Base-by-base conservation (phyloP, 225 moss, liverwort and hornwort genomes). In the Climacium dendroides region DNA sequence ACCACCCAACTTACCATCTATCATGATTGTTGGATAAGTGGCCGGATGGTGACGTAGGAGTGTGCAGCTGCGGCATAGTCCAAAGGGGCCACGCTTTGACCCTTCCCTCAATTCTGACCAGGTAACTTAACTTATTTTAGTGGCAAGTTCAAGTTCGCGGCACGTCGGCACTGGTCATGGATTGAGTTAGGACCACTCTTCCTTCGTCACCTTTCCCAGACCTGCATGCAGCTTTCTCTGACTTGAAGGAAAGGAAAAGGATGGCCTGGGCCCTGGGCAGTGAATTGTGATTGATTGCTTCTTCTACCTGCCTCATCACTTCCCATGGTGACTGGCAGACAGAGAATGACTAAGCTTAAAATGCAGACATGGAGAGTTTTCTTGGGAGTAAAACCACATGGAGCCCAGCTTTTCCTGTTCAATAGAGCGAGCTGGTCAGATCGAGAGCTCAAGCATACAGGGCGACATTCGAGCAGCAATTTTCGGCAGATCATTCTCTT, bases 21-120 rank as follows among this genome's bases (percentile, higher is more conserved):
- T 35, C 58, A 90, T 86, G 86, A 83, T 88, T 81, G 85, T 88
- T 65, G 82, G 88, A 90, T 83, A 83, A 79, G 83, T 83, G 82
- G n/a, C n/a, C n/a, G n/a, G 90, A 79, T 65, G 66, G 82, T 2
- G 29, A 88, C 41, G 3, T 43, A 65, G 48, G 71, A 82, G 79
- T 82, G 75, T 75, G 83, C 80, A 57, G 30, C 55, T 37, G 55
- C 3, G 17, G 74, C 34, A 0, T 3, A 19, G 74, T 7, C 6
- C 19, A 47, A 18, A 19, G 11, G 5, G 18, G 20, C 24, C 76
- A 8, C 8, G 47, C 48, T 77, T 77, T 77, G 77, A 77, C 77
- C 24, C 54, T 25, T 35, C 55, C 1, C n/a, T 1, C 25, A 15
- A n/a, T 37, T 77, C 77, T n/a, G 77, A 77, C 77, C 22, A 9